These are phyloP conservation scores for Mycena indigotica DNA, from an alignment of 768 basidiomycete species.

Conservation along the genomic window DNA sequence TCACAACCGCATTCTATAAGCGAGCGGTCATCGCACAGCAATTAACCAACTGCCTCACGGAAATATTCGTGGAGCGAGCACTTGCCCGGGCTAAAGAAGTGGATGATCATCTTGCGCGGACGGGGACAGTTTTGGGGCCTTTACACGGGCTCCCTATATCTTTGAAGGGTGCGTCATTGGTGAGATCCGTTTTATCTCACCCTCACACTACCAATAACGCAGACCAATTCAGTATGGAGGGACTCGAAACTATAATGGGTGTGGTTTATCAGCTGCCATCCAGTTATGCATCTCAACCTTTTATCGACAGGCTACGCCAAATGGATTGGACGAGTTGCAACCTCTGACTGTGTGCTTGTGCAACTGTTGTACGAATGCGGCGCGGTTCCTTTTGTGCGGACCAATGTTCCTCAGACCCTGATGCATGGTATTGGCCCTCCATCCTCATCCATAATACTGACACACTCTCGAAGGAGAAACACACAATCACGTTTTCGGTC, in stretches of 20 bases:
- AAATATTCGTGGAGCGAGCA: constrained; percentile 59
- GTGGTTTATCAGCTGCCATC: not conserved
- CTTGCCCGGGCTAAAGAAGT: constrained; percentile 50
- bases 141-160: constrained; percentile 54
- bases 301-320: constrained; percentile 49
- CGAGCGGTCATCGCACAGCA: constrained; percentile 71
- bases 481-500: constrained; percentile 62
- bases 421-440: not conserved
- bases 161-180: constrained; percentile 32
- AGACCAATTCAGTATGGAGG: constrained; percentile 63
- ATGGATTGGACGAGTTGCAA: constrained; percentile 51
- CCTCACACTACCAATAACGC: no score
- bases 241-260: constrained; percentile 52
- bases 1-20: constrained; percentile 65
- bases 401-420: constrained; percentile 61
- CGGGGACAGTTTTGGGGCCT: constrained; percentile 51
- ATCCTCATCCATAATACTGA: constrained; percentile 11
- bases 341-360: constrained; percentile 52
- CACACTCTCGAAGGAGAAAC: constrained; percentile 53
- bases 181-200: no score
- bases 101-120: constrained; percentile 47
- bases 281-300: not conserved
- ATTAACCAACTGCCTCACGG: constrained; percentile 60
- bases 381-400: constrained; percentile 60
- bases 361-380: constrained; percentile 55